Base-by-base conservation (phyloP, 805 yeast genomes). In the Scheffersomyces lignosus region DNA sequence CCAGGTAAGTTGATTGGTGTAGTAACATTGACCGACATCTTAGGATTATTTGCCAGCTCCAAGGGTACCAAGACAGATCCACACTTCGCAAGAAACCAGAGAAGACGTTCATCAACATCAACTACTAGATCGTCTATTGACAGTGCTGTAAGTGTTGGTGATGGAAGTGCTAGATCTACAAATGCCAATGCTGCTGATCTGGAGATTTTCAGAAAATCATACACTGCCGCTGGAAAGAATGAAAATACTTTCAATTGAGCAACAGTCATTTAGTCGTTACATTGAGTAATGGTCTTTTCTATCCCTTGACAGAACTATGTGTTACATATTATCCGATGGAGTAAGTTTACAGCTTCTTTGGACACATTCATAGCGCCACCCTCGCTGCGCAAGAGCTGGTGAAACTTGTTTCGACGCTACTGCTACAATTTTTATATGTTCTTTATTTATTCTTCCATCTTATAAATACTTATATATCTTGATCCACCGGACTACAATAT, bases 1-100 rank as follows among this genome's bases (percentile, higher is more conserved):
- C 80, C 87, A 2, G 96, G 96, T 12, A 85, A 81, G 54, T 72
- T 91, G 43, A 78, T 87, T 37, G 98, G 98, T 27, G 98, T 93
- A 17, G 81, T 93, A 3, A 87, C 96, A 3, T 68, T 93, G 49
- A 91, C 98, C 0, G 99, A 91, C 61, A 83, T 91, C 23, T 66
- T 93, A 33, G 87, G 90, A 13, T 64, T 88, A 29, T 74, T 91
- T 44, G 96, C 96, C 6, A 75, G 81, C 49, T 49, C 62, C 15
- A 58, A 50, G 32, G 96, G 95, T 3, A 77, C 77, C 52, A 69
- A 67, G 37, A 81, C 87, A 16, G 96, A 91, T 56, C 98, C 99
- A 3, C 80, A 74, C 27, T 74, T 77, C 36, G 97, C 97, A 3
- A 78, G 98, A 58, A 83, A 88, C 55, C 93, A 87, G 60, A 79